These are phyloP conservation scores for Phytophthora citricola DNA, from an alignment of 352 stramenopile species.

Conservation along the genomic window DNA sequence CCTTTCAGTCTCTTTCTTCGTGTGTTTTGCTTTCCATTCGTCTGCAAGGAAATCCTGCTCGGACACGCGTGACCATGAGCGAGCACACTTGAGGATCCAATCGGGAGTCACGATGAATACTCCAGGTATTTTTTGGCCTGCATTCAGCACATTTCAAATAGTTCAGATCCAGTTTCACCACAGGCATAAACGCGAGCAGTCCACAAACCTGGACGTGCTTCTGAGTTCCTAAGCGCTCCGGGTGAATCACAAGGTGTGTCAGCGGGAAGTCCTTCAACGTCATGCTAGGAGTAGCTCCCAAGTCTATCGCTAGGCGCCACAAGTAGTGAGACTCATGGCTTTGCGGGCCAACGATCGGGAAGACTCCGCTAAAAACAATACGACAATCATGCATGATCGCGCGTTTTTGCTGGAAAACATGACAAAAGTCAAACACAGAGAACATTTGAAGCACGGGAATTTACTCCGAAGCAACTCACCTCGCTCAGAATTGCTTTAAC, in stretches of 20 bases:
- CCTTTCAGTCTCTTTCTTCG: constrained; percentile 29
- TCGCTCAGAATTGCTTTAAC: constrained; percentile 74
- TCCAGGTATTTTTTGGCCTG: constrained; percentile 66
- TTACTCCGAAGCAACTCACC: constrained; percentile 30
- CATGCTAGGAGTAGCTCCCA: constrained; percentile 74
- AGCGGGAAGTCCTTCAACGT: constrained; percentile 75
- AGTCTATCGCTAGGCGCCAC: constrained; percentile 77
- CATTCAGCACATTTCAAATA: constrained; percentile 9
- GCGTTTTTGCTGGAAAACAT: constrained; percentile 64
- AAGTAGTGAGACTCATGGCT: constrained; percentile 74
- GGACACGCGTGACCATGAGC: constrained; percentile 64
- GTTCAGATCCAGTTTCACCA: not conserved
- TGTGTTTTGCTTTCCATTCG: constrained; percentile 61
- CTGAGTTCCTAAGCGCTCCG: constrained; percentile 77
- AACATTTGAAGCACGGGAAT: not conserved
- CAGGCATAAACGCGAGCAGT: not conserved
- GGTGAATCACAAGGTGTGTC: constrained; percentile 89
- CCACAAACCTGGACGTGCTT: constrained; percentile 72
- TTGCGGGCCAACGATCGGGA: constrained; percentile 62
- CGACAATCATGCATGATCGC: constrained; percentile 64
- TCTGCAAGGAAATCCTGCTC: constrained; percentile 79
- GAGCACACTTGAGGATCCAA: constrained; percentile 83
- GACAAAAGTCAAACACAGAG: constrained; percentile 5
- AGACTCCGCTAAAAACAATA: constrained; percentile 87
- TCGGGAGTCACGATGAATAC: constrained; percentile 77